A percentile compares a stretch with the other conserved stretches of the same genome.
Conservation (phyloP, 352 stramenopile species). For the Phytopythium kandeliae region DNA sequence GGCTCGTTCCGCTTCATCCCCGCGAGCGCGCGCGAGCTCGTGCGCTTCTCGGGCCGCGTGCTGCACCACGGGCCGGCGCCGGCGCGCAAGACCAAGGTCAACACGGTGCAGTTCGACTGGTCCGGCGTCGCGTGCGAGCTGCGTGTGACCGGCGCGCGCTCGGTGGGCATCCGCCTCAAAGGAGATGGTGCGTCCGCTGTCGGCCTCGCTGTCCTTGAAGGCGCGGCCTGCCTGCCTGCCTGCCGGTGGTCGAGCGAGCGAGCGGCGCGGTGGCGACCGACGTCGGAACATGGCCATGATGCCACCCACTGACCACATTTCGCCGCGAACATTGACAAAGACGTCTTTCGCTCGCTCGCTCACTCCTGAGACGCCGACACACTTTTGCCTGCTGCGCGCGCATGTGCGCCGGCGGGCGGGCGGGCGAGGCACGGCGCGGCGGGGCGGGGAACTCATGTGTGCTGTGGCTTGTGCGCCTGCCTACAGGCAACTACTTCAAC, state of each 20-base stretch:
- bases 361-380: too few relatives aligned
- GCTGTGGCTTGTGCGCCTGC: too few relatives aligned
- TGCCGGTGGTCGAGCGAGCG: too few relatives aligned
- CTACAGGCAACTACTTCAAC: conserved; percentile 84
- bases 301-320: conserved; percentile 42
- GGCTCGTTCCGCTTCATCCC: conserved; percentile 58
- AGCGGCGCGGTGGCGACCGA: background rate
- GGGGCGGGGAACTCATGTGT: too few relatives aligned
- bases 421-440: too few relatives aligned
- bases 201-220: too few relatives aligned
- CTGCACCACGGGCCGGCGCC: conserved; percentile 63
- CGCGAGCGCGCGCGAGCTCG: conserved; percentile 63
- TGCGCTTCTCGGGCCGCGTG: conserved; percentile 68
- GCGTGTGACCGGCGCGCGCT: conserved; percentile 42
- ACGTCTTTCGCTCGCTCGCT: too few relatives aligned
- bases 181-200: conserved; percentile 49
- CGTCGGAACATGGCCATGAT: conserved; percentile 13
- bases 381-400: background rate
- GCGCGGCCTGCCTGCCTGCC: too few relatives aligned
- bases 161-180: conserved; percentile 78
- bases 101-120: conserved; percentile 87
- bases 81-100: conserved; percentile 72
- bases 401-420: too few relatives aligned
- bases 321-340: conserved; percentile 7
- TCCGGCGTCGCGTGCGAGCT: conserved; percentile 61